Evolutionary conservation across 2,329 filamentous ascomycete genomes (phyloP).

Genomic region (Xylaria multiplex): DNA sequence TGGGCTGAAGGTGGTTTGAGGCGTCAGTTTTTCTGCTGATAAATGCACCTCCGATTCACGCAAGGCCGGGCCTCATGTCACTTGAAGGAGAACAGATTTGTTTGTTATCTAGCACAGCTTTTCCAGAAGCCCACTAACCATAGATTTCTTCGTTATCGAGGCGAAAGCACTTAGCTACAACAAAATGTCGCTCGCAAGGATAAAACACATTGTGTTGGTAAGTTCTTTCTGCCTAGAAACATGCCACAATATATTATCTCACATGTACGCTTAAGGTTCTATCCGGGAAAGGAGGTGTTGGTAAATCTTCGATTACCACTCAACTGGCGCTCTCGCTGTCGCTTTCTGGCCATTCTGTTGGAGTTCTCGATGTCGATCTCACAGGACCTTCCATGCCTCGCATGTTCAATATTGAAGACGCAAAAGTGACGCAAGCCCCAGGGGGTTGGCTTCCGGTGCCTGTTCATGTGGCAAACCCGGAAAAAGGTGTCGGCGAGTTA

Average conservation of each 20-base stretch:
- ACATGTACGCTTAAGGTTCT: constrained; percentile 65
- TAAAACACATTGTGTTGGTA: constrained; percentile 83
- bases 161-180: neutral
- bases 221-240: constrained; percentile 40
- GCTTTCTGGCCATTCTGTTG: constrained; percentile 85
- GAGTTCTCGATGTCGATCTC: constrained; percentile 94
- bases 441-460: constrained; percentile 92
- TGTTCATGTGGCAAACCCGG: constrained; percentile 72
- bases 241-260: constrained; percentile 16
- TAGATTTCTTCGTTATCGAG: neutral
- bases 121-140: neutral
- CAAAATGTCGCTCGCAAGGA: constrained; percentile 72
- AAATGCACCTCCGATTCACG: constrained; percentile 38
- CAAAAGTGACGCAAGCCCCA: constrained; percentile 90
- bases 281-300: constrained; percentile 96
- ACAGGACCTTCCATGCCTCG: constrained; percentile 96
- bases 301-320: constrained; percentile 97
- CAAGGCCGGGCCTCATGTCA: constrained; percentile 3
- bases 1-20: constrained; percentile 14
- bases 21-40: constrained; percentile 36
- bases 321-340: constrained; percentile 92
- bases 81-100: constrained; percentile 15
- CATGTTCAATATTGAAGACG: constrained; percentile 88
- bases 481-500: constrained; percentile 68
- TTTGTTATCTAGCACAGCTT: neutral